Evolutionary conservation across 1,139 yeast genomes (phyloP).

Genomic region (Chernovozyma sophiae-reginae): DNA sequence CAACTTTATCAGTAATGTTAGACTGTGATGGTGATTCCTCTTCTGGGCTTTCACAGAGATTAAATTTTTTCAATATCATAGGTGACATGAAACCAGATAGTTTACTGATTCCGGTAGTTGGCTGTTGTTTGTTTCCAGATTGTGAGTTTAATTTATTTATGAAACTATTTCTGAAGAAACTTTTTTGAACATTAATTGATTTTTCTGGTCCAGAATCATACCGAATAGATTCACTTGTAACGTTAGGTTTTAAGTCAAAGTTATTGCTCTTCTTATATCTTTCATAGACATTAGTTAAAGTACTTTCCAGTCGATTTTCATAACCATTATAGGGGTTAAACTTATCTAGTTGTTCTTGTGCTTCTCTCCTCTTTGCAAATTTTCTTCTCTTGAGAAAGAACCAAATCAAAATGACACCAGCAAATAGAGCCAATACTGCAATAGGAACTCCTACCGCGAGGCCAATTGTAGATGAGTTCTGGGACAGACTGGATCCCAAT

Average conservation of each 20-base stretch:
- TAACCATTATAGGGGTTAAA: slow-evolving; percentile 9
- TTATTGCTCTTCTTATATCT: neutral
- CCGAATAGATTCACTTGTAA: neutral
- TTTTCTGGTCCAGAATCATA: slow-evolving; percentile 3
- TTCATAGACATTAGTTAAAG: neutral
- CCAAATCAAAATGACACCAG: slow-evolving; percentile 21
- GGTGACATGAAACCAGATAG: slow-evolving; percentile 24
- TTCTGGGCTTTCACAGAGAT: slow-evolving; percentile 11
- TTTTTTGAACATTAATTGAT: slow-evolving; percentile 3
- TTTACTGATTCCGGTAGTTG: slow-evolving; percentile 1
- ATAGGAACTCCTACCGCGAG: slow-evolving; percentile 44
- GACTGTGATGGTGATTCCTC: neutral
- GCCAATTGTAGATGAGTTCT: slow-evolving; percentile 22
- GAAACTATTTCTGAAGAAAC: slow-evolving; percentile 2
- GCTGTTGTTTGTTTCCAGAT: neutral
- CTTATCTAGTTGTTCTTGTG: slow-evolving; percentile 6
- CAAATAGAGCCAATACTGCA: slow-evolving; percentile 26
- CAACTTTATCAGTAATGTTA: neutral
- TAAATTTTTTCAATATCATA: slow-evolving; percentile 31
- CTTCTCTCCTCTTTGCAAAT: slow-evolving; percentile 9
- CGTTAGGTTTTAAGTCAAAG: neutral
- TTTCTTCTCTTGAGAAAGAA: slow-evolving; percentile 17
- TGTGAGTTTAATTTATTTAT: neutral
- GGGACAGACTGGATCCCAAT: slow-evolving; percentile 6
- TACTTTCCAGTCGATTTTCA: slow-evolving; percentile 1